Evolutionary conservation across 2,329 filamentous ascomycete genomes (phyloP).

Genomic region (Plectosphaerella plurivora): DNA sequence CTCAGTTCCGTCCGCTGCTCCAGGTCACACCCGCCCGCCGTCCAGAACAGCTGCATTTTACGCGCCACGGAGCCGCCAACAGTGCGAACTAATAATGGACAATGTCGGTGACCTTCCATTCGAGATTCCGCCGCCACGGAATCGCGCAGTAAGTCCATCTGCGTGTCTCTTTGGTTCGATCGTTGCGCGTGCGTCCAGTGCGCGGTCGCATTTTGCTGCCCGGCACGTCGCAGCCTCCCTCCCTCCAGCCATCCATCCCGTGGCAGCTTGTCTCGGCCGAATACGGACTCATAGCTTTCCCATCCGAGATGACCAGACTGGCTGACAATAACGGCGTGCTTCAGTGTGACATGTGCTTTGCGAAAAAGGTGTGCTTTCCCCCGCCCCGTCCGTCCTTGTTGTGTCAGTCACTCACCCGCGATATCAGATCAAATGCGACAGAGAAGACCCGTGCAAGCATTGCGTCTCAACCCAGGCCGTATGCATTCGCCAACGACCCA

Average conservation of each 20-base stretch:
- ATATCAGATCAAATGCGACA: slow-evolving; percentile 1
- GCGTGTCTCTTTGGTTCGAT: background rate
- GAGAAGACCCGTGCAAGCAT: slow-evolving; percentile 1
- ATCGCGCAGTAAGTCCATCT: background rate
- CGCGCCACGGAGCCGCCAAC: background rate
- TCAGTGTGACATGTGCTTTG: slow-evolving; percentile 1
- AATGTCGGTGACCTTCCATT: background rate
- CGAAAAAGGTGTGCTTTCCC: background rate
- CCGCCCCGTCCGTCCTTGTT: background rate
- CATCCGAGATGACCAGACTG: background rate
- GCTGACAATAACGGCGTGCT: background rate
- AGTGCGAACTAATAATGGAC: background rate
- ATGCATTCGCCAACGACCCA: background rate
- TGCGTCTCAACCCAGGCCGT: slow-evolving; percentile 1
- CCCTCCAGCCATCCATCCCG: background rate
- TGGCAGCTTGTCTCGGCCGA: background rate
- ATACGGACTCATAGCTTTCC: background rate
- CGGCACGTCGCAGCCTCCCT: background rate
- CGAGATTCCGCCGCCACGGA: slow-evolving; percentile 3
- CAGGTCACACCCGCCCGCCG: background rate
- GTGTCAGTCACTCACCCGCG: background rate
- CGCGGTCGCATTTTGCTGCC: background rate
- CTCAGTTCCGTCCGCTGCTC: background rate
- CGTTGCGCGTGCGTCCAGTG: background rate
- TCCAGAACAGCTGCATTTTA: too few relatives aligned